These are phyloP conservation scores for Agroathelia rolfsii DNA, from an alignment of 1,284 basidiomycete species.

Conservation along the genomic window DNA sequence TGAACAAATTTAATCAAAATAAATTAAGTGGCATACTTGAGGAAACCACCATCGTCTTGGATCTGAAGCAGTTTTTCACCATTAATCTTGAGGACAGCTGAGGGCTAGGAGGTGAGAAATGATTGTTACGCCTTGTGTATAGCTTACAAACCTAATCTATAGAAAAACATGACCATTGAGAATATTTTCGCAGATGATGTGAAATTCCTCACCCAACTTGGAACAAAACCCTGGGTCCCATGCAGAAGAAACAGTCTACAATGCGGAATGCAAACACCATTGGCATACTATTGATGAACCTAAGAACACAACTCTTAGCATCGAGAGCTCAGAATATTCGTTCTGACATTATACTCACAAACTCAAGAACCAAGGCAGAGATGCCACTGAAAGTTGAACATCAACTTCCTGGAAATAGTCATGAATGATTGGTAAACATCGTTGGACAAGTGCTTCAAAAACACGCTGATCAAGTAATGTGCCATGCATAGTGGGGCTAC, in stretches of 20 bases:
- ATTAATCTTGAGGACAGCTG: constrained; percentile 97
- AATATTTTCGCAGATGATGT: too few relatives aligned
- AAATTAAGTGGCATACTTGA: constrained; percentile 51
- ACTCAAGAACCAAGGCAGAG: constrained; percentile 96
- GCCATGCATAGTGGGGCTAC: constrained; percentile 95
- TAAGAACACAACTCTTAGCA: too few relatives aligned
- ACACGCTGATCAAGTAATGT: constrained; percentile 96
- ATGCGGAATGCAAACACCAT: constrained; percentile 99
- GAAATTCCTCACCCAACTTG: constrained; percentile 75
- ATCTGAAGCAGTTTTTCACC: constrained; percentile 90
- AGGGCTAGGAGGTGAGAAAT: constrained; percentile 8
- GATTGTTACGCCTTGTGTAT: not conserved
- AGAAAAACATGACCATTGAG: constrained; percentile 6
- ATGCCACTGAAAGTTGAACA: constrained; percentile 95
- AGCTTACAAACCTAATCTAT: constrained; percentile 32
- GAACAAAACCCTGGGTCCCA: constrained; percentile 97
- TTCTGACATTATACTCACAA: constrained; percentile 46
- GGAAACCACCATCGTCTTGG: constrained; percentile 95
- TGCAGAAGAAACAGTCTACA: constrained; percentile 98
- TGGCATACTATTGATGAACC: constrained; percentile 98
- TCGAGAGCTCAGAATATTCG: too few relatives aligned
- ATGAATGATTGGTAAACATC: constrained; percentile 85
- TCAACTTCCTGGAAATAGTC: constrained; percentile 90
- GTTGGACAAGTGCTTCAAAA: constrained; percentile 92
- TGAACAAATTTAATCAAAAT: constrained; percentile 2